Base-by-base conservation (phyloP, 1,139 yeast species). In the Saccharomyces hybrid region DNA sequence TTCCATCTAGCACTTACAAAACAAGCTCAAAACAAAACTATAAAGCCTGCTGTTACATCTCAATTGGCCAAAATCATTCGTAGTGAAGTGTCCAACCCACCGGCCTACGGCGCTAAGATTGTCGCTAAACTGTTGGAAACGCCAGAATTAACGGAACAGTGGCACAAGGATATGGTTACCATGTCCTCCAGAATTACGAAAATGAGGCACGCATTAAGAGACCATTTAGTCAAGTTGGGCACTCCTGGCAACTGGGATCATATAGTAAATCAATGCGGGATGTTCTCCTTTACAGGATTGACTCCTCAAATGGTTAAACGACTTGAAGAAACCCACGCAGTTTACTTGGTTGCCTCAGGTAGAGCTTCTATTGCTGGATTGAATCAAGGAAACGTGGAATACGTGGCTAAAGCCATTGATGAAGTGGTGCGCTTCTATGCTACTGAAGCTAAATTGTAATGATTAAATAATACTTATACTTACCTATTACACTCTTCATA, bases 161-260 rank as follows among this genome's bases (percentile, higher is more conserved):
- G 99, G 99, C 82, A 86, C 64, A 71, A 77, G 53, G 98, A 93
- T 71, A 83, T 93, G 75, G 73, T 83, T 63, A 86, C 88, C 51
- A 93, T 93, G 99, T 86, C 95, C 54, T 80, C 85, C 53, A 82
- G 98, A 68, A 91, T 93, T 71, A 78, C 77, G 62, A 69, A 78
- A 60, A 90, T 90, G 96, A 83, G 98, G 74, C 66, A 73, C 41
- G 75, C 78, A 34, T 79, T 93, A 65, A 81, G 85, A 70, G 75
- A 76, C 57, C 78, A 79, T 62, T 79, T 90, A 61, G 81, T 80
- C 57, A 72, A 74, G 50, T 80, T 88, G 60, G 79, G 81, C 13
- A 89, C 98, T 50, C 93, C 95, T 52, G 95, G 95, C 55, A 82
- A 78, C 70, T 93, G 99, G 99, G 88, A 85, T 62, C 98, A 91